Percentiles rank a stretch among this genome's conserved stretches.
Conservation (phyloP, 495 filamentous ascomycete species). For the Xylaria grammica region DNA sequence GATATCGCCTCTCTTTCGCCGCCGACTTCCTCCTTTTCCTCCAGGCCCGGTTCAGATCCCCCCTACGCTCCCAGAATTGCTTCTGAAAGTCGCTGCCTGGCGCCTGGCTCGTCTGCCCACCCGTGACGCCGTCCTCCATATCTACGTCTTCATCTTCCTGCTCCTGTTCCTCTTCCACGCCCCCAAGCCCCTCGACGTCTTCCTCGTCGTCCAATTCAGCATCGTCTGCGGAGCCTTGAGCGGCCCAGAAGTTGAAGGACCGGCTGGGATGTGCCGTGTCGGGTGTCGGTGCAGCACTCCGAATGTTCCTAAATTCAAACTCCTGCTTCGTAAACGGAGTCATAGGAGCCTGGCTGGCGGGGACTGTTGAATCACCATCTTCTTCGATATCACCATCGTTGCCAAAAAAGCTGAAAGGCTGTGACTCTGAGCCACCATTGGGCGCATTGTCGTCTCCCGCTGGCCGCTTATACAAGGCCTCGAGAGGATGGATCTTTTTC, state of each 20-base stretch:
- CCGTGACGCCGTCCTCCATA: constrained; percentile 30
- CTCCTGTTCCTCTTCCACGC: constrained; percentile 37
- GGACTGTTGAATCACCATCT: constrained; percentile 24
- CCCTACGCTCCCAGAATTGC: constrained; percentile 91
- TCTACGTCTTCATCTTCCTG: constrained; percentile 42
- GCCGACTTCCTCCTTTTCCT: constrained; percentile 81
- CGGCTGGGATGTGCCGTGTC: constrained; percentile 81
- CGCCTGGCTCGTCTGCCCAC: constrained; percentile 25
- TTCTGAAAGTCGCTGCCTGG: constrained; percentile 74
- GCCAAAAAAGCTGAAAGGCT: constrained; percentile 58
- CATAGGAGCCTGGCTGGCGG: constrained; percentile 59
- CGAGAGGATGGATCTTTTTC: constrained; percentile 77
- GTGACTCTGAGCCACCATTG: constrained; percentile 29
- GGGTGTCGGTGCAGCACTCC: constrained; percentile 91
- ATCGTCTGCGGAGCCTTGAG: constrained; percentile 38
- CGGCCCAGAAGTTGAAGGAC: constrained; percentile 57
- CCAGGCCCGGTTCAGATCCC: constrained; percentile 90
- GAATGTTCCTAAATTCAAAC: constrained; percentile 69
- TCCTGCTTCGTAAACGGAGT: constrained; percentile 83
- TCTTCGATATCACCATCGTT: constrained; percentile 53
- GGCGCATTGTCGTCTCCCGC: constrained; percentile 41
- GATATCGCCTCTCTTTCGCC: constrained; percentile 84
- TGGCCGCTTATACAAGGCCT: constrained; percentile 85
- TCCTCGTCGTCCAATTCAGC: constrained; percentile 47
- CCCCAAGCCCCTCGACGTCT: constrained; percentile 30